These are phyloP conservation scores for Yamadazyma endophytica DNA, from an alignment of 805 yeast genomes.

Conservation along the genomic window DNA sequence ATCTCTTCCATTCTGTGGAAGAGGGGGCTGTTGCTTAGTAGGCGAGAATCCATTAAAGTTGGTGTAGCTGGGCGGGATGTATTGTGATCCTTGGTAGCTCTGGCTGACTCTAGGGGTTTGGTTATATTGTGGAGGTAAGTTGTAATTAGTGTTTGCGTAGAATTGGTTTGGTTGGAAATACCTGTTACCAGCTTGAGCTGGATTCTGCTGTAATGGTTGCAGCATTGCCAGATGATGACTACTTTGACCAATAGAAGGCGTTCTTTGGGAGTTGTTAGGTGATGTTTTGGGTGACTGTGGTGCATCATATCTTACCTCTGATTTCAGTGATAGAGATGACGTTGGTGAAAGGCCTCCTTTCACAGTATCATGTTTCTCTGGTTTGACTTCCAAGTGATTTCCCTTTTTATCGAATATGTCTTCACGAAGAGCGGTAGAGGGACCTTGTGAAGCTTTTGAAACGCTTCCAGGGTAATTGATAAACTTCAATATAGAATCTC, in stretches of 20 bases:
- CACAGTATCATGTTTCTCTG: constrained; percentile 4
- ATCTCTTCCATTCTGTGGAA: too few species aligned
- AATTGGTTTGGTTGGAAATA: too few species aligned
- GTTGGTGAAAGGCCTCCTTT: constrained; percentile 27
- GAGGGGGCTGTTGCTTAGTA: constrained; percentile 6
- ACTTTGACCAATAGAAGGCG: not conserved
- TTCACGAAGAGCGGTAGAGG: constrained; percentile 26
- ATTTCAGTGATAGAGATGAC: constrained; percentile 31
- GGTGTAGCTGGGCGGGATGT: constrained; percentile 8
- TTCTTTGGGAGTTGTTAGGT: constrained; percentile 13
- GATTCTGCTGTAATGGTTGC: too few species aligned
- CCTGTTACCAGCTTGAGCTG: too few species aligned
- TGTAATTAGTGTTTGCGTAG: too few species aligned
- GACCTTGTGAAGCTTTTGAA: constrained; percentile 5
- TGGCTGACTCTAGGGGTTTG: constrained; percentile 6
- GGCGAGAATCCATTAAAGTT: constrained; percentile 10
- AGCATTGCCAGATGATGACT: not conserved
- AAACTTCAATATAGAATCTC: constrained; percentile 35
- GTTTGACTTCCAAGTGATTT: constrained; percentile 1
- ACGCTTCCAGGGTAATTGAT: constrained; percentile 25
- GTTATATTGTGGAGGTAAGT: constrained; percentile 10
- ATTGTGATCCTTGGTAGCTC: constrained; percentile 7
- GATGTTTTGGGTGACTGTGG: constrained; percentile 40
- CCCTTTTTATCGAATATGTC: constrained; percentile 30
- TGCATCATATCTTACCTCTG: constrained; percentile 28